Percentiles rank a stretch among this genome's conserved stretches.
Conservation (phyloP, 495 filamentous ascomycete genomes). For the Ascodesmis nigricans region DNA sequence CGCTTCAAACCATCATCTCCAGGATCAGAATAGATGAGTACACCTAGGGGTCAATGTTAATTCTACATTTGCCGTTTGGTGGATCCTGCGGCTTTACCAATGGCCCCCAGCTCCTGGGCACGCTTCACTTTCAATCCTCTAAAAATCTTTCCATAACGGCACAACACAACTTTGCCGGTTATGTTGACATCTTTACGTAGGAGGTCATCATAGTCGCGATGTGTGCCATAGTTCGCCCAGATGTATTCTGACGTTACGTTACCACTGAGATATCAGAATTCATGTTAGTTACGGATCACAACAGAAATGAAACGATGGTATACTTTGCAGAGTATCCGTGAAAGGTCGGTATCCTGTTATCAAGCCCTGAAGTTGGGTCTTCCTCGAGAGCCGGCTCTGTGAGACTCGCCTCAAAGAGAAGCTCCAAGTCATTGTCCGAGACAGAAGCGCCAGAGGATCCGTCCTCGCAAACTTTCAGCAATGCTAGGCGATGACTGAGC, state of each 20-base stretch:
- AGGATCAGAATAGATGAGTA: conserved; percentile 69
- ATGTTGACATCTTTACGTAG: conserved; percentile 51
- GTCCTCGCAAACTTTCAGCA: conserved; percentile 36
- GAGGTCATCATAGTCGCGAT: conserved; percentile 66
- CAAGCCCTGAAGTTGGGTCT: conserved; percentile 50
- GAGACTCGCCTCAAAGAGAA: conserved; percentile 22
- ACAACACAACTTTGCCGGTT: conserved; percentile 45
- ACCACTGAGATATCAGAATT: conserved; percentile 25
- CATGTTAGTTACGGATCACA: not conserved
- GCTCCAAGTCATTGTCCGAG: conserved; percentile 4
- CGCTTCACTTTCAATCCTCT: conserved; percentile 82
- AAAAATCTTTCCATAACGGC: conserved; percentile 71
- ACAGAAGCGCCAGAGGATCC: too few species aligned
- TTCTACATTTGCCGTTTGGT: too few species aligned
- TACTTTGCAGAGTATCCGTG: conserved; percentile 70
- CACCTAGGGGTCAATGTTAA: too few species aligned
- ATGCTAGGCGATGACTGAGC: conserved; percentile 48
- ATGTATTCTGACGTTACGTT: conserved; percentile 60
- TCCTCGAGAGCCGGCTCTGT: conserved; percentile 69
- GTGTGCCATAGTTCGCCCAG: conserved; percentile 51
- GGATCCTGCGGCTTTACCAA: too few species aligned
- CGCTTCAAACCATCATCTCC: conserved; percentile 47
- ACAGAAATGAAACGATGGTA: not conserved
- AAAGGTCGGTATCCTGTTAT: conserved; percentile 70
- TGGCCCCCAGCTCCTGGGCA: conserved; percentile 77